These are phyloP conservation scores for Fusarium sp. DNA, from an alignment of 2,329 filamentous ascomycete species.

Conservation along the genomic window DNA sequence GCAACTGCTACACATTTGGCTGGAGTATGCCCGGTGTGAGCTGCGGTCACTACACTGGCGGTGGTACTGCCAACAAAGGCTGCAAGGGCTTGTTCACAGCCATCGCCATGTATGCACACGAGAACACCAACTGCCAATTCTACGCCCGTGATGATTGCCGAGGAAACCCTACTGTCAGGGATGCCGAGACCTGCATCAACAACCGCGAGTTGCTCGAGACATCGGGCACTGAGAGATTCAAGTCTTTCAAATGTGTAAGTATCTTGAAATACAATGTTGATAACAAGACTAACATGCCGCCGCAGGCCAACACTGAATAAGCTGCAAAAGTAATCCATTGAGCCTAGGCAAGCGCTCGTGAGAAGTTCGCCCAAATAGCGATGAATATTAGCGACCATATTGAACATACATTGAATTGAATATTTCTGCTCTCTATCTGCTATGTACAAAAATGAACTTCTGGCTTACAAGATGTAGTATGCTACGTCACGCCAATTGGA, in stretches of 20 bases:
- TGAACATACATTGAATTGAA: not conserved
- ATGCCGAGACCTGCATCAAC: not conserved
- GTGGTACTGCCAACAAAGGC: not conserved
- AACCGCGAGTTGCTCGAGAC: not conserved
- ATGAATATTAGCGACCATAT: not conserved
- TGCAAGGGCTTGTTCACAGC: not conserved
- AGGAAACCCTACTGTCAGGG: not conserved
- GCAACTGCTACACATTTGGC: not conserved
- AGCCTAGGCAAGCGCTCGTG: not conserved
- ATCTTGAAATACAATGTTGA: not conserved
- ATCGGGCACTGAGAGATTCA: not conserved
- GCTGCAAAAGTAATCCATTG: not conserved
- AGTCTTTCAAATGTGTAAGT: not conserved
- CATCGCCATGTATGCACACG: not conserved
- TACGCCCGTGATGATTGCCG: not conserved
- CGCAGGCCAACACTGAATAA: not conserved
- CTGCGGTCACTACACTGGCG: not conserved
- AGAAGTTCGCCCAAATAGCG: not conserved
- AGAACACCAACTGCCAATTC: not conserved
- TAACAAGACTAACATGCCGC: fast-evolving
- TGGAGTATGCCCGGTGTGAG: not conserved
- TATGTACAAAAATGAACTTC: too few species aligned
- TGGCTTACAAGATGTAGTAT: too few species aligned
- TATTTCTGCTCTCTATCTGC: too few species aligned
- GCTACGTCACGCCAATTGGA: not conserved